Evolutionary conservation across 2,329 filamentous ascomycete species (phyloP), one percentile per base, ranked within the genome.

Genomic region (Pseudofabraea citricarpa): DNA sequence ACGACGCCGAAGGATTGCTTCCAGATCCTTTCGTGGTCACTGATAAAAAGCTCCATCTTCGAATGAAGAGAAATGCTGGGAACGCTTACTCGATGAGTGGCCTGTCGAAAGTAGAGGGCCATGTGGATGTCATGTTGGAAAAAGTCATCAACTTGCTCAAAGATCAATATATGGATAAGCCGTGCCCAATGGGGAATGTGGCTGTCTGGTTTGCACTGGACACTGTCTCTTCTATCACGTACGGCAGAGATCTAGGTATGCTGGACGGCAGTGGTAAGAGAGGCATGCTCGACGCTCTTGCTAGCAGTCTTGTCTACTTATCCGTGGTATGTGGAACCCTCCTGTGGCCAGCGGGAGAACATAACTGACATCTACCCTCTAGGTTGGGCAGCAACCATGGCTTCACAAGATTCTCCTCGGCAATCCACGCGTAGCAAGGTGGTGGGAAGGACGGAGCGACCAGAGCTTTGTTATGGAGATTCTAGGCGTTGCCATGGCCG

Each of bases 321-420:
- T 8, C 31, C 15, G 15, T 33, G 7, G 31, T 33, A 33, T 10
- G 9, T 10, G 9, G 7, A 7, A 7, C 15, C 9, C 9, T 7
- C 15, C 8, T 8, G 8, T 27, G 8, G 8, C 8, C n/a, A 27
- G 8, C 8, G 8, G 8, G 24, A 27, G 8, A 27, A 27, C 8
- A 8, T 27, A 8, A 27, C 24, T 27, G 8, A 27, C n/a, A 8
- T 8, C 8, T 27, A 8, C n/a, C 24, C 24, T 27, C 9, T 16
- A 33, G 31, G 27, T 45, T 41, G 43, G 37, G 7, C 43, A 45
- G 15, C 18, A 26, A 21, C 43, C 38, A 2, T 15, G 23, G 20
- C 18, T 27, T 10, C 38, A 45, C 32, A 33, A 23, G 21, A 33
- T 36, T 15, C 31, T 45, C 10, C 33, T 45, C 10, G 43, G 43